These are phyloP conservation scores for Tricholoma saponaceum DNA, from an alignment of 768 basidiomycete genomes.

Conservation along the genomic window DNA sequence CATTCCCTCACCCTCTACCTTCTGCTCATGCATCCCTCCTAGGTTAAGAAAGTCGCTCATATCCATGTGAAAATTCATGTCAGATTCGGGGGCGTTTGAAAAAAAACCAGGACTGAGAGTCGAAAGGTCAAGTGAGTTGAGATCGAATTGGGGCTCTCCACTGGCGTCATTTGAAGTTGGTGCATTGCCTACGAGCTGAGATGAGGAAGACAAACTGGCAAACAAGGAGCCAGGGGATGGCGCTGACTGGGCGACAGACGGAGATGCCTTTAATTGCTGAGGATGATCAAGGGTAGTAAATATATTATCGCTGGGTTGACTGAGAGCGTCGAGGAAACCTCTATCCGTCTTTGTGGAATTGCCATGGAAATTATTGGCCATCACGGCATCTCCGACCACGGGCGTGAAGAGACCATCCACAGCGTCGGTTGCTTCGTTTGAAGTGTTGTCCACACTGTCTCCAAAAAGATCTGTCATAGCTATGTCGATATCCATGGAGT, in stretches of 20 bases:
- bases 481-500: slow-evolving; percentile 65
- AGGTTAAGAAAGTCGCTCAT: slow-evolving; percentile 55
- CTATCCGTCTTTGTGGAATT: slow-evolving; percentile 24
- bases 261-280: slow-evolving; percentile 11
- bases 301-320: slow-evolving; percentile 21
- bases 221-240: slow-evolving; percentile 39
- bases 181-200: slow-evolving; percentile 25
- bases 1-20: slow-evolving; percentile 12
- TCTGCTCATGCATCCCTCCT: slow-evolving; percentile 21
- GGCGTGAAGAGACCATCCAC: slow-evolving; percentile 55
- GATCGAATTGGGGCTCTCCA: slow-evolving; percentile 38
- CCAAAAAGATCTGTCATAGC: slow-evolving; percentile 56
- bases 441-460: slow-evolving; percentile 32
- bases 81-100: slow-evolving; percentile 28
- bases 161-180: slow-evolving; percentile 14
- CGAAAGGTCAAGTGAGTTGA: slow-evolving; percentile 43
- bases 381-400: slow-evolving; percentile 19
- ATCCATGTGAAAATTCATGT: slow-evolving; percentile 44
- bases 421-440: slow-evolving; percentile 28
- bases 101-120: slow-evolving; percentile 42
- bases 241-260: slow-evolving; percentile 18
- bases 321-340: slow-evolving; percentile 31
- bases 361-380: slow-evolving; percentile 4
- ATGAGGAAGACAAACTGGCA: slow-evolving; percentile 37
- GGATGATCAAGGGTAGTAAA: slow-evolving; percentile 28